Percentiles rank a stretch among this genome's conserved stretches.
Conservation (phyloP, 129 eudicot genomes). For the Helianthus annuus region HanXRQr2.0-SUNRISE NC_035434.2:147933509-147934008, state of each 20-base stretch:
- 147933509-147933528: too few species aligned
- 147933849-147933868: neutral
- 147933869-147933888: neutral
- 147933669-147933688: slow-evolving; percentile 27
- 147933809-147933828: neutral
- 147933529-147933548: too few species aligned
- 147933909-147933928: neutral
- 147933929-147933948: neutral
- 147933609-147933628: neutral
- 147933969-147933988: neutral
- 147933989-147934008: neutral
- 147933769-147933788: too few species aligned
- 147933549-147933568: too few species aligned
- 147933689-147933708: slow-evolving; percentile 23
- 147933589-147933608: neutral
- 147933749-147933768: too few species aligned
- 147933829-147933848: neutral
- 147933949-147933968: neutral
- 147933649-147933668: slow-evolving; percentile 41
- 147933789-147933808: neutral
- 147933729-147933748: too few species aligned
- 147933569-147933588: neutral
- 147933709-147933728: neutral
- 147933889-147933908: neutral
- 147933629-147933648: slow-evolving; percentile 17